Evolutionary conservation across 2,329 filamentous ascomycete genomes (phyloP).

Genomic region (Xylariaceae sp.): DNA sequence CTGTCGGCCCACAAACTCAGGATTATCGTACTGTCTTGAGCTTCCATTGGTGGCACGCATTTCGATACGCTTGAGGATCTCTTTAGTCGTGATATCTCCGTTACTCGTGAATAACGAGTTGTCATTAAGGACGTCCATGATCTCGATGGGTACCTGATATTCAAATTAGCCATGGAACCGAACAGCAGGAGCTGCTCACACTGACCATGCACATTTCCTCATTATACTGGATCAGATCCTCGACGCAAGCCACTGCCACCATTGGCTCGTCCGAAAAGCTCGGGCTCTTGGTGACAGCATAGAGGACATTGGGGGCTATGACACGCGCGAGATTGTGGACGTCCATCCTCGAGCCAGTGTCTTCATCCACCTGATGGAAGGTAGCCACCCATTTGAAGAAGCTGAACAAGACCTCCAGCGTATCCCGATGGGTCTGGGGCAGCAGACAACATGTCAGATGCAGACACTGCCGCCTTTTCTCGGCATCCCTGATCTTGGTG

Average conservation of each 20-base stretch:
- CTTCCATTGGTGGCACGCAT: slow-evolving; percentile 53
- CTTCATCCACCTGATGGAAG: slow-evolving; percentile 95
- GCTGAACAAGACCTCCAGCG: slow-evolving; percentile 87
- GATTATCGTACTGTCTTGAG: slow-evolving; percentile 52
- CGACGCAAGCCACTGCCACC: slow-evolving; percentile 85
- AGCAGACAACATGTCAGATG: slow-evolving; percentile 89
- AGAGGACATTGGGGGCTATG: slow-evolving; percentile 91
- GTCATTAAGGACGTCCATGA: slow-evolving; percentile 80
- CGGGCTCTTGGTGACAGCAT: slow-evolving; percentile 57
- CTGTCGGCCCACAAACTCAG: slow-evolving; percentile 49
- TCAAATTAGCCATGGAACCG: slow-evolving; percentile 2
- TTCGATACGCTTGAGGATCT: slow-evolving; percentile 89
- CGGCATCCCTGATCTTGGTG: slow-evolving; percentile 76
- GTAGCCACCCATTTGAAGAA: slow-evolving; percentile 98
- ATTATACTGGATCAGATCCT: slow-evolving; percentile 84
- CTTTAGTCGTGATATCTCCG: slow-evolving; percentile 89
- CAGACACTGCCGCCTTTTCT: slow-evolving; percentile 74
- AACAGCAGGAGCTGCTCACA: slow-evolving; percentile 13
- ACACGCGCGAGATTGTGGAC: slow-evolving; percentile 95
- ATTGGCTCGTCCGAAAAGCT: slow-evolving; percentile 82
- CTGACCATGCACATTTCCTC: slow-evolving; percentile 96
- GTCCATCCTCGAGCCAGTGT: slow-evolving; percentile 98
- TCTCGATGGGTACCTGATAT: slow-evolving; percentile 79
- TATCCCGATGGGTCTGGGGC: slow-evolving; percentile 87
- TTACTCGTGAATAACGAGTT: slow-evolving; percentile 71